Evolutionary conservation across 352 stramenopile species (phyloP).

Genomic region (Elongisporangium prolatum): DNA sequence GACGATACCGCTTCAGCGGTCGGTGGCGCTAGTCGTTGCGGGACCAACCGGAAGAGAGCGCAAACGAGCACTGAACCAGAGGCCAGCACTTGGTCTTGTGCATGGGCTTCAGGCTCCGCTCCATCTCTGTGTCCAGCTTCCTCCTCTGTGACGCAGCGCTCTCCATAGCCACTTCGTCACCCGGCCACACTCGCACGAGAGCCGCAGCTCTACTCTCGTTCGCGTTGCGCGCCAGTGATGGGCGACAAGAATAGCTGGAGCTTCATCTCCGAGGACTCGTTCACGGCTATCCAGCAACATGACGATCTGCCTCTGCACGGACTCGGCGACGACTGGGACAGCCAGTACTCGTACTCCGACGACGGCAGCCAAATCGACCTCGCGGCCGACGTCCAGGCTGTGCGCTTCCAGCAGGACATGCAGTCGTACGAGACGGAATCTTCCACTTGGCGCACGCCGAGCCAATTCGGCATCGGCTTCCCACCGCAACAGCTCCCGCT

Average conservation of each 20-base stretch:
- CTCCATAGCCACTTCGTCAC: background rate
- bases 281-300: conserved; percentile 22
- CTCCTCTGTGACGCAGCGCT: background rate
- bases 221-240: background rate
- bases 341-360: background rate
- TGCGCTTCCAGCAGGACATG: conserved; percentile 10
- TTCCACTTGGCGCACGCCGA: background rate
- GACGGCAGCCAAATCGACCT: conserved; percentile 5
- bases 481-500: conserved; percentile 1
- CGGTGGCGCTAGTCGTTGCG: background rate
- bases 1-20: background rate
- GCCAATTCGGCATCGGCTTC: background rate
- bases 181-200: background rate
- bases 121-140: background rate
- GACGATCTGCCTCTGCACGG: conserved; percentile 25
- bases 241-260: conserved; percentile 50
- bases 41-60: background rate
- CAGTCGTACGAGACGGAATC: conserved; percentile 1
- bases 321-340: conserved; percentile 37
- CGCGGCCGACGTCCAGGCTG: conserved; percentile 11
- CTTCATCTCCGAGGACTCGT: conserved; percentile 82
- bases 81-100: background rate
- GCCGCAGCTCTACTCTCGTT: background rate
- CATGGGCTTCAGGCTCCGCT: background rate
- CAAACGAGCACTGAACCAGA: background rate